Conservation (phyloP, 495 filamentous ascomycete genomes). For the Neurospora sp. region DNA sequence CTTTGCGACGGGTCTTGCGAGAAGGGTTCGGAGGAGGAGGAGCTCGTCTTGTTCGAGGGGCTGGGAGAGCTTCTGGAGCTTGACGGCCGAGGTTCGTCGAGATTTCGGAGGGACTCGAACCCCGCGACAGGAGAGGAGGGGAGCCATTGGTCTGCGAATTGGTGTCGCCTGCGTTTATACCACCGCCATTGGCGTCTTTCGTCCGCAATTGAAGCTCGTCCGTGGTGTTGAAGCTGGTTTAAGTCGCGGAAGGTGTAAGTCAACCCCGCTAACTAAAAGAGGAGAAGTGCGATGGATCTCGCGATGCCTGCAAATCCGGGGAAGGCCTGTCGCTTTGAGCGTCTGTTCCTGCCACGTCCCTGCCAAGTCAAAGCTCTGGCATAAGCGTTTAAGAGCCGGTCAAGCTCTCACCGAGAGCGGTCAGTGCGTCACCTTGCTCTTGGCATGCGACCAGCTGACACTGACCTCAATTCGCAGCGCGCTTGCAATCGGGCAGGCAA, state of each 20-base stretch:
- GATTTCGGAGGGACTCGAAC: neutral
- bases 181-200: neutral
- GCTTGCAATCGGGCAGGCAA: neutral
- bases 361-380: neutral
- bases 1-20: neutral
- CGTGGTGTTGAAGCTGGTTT: neutral
- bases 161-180: neutral
- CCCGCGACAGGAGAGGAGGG: neutral
- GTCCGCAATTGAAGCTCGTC: neutral
- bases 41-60: neutral
- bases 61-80: neutral
- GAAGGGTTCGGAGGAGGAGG: neutral
- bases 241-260: neutral
- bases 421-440: neutral
- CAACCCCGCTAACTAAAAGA: neutral
- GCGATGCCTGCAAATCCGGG: neutral
- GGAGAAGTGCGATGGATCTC: neutral
- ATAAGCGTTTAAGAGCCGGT: neutral
- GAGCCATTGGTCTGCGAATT: neutral
- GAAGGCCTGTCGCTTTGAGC: neutral
- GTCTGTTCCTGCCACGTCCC: neutral
- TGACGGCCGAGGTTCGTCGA: neutral
- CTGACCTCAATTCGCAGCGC: neutral
- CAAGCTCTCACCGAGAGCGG: neutral
- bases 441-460: neutral